These are phyloP conservation scores for Vitis rupestris DNA, from an alignment of 164 flowering plant genomes.

Conservation along the genomic window DNA sequence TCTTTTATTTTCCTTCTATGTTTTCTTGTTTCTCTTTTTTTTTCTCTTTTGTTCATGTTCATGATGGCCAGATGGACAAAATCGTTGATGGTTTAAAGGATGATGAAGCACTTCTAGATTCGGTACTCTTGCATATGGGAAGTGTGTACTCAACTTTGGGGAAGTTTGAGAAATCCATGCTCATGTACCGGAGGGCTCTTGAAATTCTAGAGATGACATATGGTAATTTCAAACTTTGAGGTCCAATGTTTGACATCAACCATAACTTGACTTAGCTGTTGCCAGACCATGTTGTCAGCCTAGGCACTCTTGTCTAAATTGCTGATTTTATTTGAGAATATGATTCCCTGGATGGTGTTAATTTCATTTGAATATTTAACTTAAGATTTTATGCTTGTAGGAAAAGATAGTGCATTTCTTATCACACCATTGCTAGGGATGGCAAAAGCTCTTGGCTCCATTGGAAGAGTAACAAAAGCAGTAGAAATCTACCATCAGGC, in stretches of 20 bases:
- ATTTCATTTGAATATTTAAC: not conserved
- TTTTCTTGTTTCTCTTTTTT: not conserved
- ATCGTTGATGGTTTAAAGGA: conserved; percentile 47
- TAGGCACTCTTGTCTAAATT: too few species aligned
- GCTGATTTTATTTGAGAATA: too few species aligned
- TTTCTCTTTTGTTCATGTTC: conserved; percentile 6
- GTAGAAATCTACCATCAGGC: conserved; percentile 52
- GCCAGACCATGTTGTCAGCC: too few species aligned
- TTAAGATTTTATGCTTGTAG: conserved; percentile 31
- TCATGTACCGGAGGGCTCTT: conserved; percentile 49
- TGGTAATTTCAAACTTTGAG: conserved; percentile 46
- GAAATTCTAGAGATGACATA: conserved; percentile 50
- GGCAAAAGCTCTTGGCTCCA: conserved; percentile 60
- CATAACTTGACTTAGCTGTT: too few species aligned
- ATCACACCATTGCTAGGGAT: conserved; percentile 68
- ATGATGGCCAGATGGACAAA: conserved; percentile 46
- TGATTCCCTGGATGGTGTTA: too few species aligned
- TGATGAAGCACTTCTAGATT: conserved; percentile 63
- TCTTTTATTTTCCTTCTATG: not conserved
- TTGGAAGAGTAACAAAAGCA: conserved; percentile 58
- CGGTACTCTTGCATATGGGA: conserved; percentile 84
- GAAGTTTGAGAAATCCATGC: conserved; percentile 57
- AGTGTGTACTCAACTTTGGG: conserved; percentile 72
- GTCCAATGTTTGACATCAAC: not conserved
- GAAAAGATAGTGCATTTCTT: conserved; percentile 55